A percentile compares a stretch with the other conserved stretches of the same genome.
phyloP scores from a whole-genome alignment of 2,329 filamentous ascomycete genomes.

The Volutella citrinella region DNA sequence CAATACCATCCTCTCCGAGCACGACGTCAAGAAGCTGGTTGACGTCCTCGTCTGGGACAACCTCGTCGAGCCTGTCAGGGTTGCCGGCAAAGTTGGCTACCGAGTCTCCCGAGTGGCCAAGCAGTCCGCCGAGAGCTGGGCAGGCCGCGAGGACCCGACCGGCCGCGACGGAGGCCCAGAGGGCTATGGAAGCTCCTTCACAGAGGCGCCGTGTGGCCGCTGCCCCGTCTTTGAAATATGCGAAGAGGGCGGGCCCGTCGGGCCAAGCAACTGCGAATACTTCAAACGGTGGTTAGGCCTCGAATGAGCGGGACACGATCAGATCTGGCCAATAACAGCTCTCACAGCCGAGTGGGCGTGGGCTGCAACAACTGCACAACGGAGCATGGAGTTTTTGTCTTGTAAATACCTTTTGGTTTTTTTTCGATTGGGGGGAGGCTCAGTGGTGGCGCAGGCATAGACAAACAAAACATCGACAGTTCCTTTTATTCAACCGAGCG shows the following conservation, averaged over 20 bases:
- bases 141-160: conserved; percentile 35
- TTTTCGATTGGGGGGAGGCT: conserved; percentile 16
- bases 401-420: conserved; percentile 3
- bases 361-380: no score
- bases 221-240: conserved; percentile 95
- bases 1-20: conserved; percentile 66
- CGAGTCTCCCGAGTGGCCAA: conserved; percentile 49
- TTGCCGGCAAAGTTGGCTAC: conserved; percentile 50
- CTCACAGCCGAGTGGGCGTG: no score
- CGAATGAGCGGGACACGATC: no score
- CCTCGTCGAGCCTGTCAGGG: conserved; percentile 65
- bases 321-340: no score
- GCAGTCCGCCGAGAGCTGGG: conserved; percentile 41
- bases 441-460: conserved; percentile 21
- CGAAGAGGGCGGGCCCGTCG: conserved; percentile 85
- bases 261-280: conserved; percentile 86
- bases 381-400: conserved; percentile 16
- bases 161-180: conserved; percentile 39
- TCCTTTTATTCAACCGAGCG: no score
- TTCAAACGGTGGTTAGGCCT: conserved; percentile 77
- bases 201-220: conserved; percentile 83
- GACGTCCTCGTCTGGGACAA: conserved; percentile 89
- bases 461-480: conserved; percentile 15
- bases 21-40: conserved; percentile 80
- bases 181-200: conserved; percentile 66